A percentile compares a stretch with the other conserved stretches of the same genome.
Evolutionary conservation across 306 rosid species (phyloP).

Genomic region (Inga leiocalycina): DNA sequence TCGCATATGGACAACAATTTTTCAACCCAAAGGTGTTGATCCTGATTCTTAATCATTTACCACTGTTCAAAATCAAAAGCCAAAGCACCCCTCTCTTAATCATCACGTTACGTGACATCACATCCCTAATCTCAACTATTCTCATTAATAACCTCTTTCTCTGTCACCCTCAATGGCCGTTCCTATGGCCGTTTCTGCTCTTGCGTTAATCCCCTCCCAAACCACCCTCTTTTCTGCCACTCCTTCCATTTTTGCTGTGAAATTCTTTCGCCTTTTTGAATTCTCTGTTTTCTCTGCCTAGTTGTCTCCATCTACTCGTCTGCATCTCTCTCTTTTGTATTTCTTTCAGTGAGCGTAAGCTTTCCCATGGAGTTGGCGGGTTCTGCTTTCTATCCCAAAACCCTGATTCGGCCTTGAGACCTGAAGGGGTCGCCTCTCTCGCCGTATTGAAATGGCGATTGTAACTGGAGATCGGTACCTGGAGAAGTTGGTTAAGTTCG

Average conservation of each 20-base stretch:
- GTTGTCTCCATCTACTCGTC: neutral
- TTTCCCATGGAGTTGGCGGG: constrained; percentile 30
- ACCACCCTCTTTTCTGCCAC: constrained; percentile 28
- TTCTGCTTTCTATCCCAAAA: constrained; percentile 24
- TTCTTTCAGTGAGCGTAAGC: constrained; percentile 4
- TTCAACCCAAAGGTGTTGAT: no score
- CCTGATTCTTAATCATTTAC: neutral
- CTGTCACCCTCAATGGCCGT: constrained; percentile 21
- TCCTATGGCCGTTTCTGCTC: constrained; percentile 57
- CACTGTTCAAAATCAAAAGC: no score
- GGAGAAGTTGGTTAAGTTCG: constrained; percentile 83
- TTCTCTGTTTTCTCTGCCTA: neutral
- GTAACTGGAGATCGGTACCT: constrained; percentile 98
- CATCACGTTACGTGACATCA: neutral
- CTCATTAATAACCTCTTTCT: neutral
- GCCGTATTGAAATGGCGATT: constrained; percentile 58
- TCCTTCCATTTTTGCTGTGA: constrained; percentile 1
- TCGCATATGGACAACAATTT: no score
- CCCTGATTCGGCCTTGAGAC: constrained; percentile 41
- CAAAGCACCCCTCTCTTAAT: neutral
- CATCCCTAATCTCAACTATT: neutral
- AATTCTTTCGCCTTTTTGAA: neutral
- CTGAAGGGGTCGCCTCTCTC: neutral
- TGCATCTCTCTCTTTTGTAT: neutral
- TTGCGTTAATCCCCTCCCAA: constrained; percentile 42